Conservation (phyloP, 306 rosid species). For the Clitoria ternatea region DNA sequence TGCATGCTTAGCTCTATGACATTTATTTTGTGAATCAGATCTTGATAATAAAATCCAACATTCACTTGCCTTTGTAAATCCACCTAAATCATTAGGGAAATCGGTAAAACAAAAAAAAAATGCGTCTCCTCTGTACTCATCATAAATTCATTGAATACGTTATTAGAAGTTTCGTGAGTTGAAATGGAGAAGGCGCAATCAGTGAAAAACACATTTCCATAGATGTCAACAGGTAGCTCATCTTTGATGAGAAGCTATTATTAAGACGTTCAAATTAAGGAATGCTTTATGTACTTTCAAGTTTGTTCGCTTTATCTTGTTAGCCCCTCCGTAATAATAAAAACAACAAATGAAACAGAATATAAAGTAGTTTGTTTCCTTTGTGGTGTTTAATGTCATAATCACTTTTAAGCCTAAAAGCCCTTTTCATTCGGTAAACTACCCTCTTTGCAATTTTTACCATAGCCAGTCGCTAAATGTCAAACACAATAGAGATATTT, state of each 20-base stretch:
- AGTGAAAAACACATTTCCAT: conserved; percentile 25
- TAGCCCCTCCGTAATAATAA: not conserved
- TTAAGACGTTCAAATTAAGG: conserved; percentile 49
- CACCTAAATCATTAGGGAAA: not conserved
- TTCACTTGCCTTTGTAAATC: not conserved
- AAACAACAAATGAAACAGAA: not conserved
- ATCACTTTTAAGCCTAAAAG: conserved; percentile 32
- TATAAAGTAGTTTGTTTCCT: conserved; percentile 10
- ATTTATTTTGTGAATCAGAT: not conserved
- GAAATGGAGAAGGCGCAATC: conserved; percentile 11
- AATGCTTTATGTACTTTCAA: conserved; percentile 43
- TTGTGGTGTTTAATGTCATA: conserved; percentile 28
- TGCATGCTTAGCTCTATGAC: not conserved
- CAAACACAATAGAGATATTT: conserved; percentile 39
- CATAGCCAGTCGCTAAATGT: conserved; percentile 27
- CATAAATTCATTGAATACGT: not conserved
- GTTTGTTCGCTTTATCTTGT: conserved; percentile 14
- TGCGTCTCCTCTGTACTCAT: not conserved
- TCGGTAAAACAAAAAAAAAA: not conserved
- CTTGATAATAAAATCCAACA: not conserved
- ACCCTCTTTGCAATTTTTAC: not conserved
- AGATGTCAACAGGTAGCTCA: conserved; percentile 31
- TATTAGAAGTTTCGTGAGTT: conserved; percentile 14
- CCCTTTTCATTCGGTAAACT: conserved; percentile 24
- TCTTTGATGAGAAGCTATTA: conserved; percentile 42